phyloP scores from a whole-genome alignment of 1,284 basidiomycete genomes.

The Ganoderma meredithae region DNA sequence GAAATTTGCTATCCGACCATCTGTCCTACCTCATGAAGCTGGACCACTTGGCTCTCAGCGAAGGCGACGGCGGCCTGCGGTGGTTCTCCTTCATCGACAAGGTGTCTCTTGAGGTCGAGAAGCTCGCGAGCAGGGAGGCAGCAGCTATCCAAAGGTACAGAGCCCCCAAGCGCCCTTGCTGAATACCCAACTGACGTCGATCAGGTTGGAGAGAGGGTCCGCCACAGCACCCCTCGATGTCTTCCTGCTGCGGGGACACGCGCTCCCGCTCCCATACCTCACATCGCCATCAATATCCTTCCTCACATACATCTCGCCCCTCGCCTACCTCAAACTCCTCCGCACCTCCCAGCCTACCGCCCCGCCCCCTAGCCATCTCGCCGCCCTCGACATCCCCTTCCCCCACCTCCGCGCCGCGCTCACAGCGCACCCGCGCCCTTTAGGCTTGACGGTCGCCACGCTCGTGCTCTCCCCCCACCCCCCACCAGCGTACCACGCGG shows the following conservation, averaged over 20 bases:
- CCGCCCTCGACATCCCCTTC: conserved; percentile 61
- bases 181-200: neutral
- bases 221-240: conserved; percentile 65
- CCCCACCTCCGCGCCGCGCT: conserved; percentile 55
- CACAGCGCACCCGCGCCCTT: conserved; percentile 43
- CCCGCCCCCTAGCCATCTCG: conserved; percentile 37
- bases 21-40: conserved; percentile 76
- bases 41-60: conserved; percentile 65
- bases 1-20: conserved; percentile 57
- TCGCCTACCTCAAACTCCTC: conserved; percentile 68
- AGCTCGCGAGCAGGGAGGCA: conserved; percentile 61
- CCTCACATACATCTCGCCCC: conserved; percentile 71
- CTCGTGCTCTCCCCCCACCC: conserved; percentile 55
- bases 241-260: conserved; percentile 67
- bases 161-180: neutral
- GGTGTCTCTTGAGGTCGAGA: conserved; percentile 56
- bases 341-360: conserved; percentile 43
- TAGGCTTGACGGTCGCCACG: conserved; percentile 64
- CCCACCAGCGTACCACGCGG: conserved; percentile 27
- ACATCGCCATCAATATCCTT: conserved; percentile 73
- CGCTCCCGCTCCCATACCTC: conserved; percentile 74
- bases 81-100: conserved; percentile 77
- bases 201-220: conserved; percentile 45
- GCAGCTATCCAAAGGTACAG: conserved; percentile 60
- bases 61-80: conserved; percentile 68